These are phyloP conservation scores for Fusarium euwallaceae DNA, from an alignment of 2,329 filamentous ascomycete genomes.

Conservation along the genomic window DNA sequence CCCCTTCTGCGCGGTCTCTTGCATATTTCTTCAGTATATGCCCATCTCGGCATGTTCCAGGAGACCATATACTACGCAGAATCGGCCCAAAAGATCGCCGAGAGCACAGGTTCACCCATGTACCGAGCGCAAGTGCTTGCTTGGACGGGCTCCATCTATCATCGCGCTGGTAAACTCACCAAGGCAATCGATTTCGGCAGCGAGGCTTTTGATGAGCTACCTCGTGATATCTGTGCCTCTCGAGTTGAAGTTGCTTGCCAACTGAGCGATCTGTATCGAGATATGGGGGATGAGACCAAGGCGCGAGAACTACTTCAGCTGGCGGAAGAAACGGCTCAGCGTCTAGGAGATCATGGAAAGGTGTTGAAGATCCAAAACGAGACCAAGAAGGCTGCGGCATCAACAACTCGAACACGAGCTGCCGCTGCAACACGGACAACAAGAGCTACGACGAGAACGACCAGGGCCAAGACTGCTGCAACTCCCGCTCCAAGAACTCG, in stretches of 20 bases:
- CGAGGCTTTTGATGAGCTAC: slow-evolving; percentile 66
- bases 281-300: slow-evolving; percentile 59
- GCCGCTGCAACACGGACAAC: slow-evolving; percentile 44
- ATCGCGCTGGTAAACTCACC: slow-evolving; percentile 69
- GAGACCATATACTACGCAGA: slow-evolving; percentile 92
- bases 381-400: slow-evolving; percentile 27
- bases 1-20: slow-evolving; percentile 79
- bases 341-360: slow-evolving; percentile 47
- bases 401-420: slow-evolving; percentile 31
- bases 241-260: slow-evolving; percentile 64
- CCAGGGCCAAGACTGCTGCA: slow-evolving; percentile 39
- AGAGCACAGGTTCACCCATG: slow-evolving; percentile 73
- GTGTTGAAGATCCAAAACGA: slow-evolving; percentile 13
- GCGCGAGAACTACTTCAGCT: slow-evolving; percentile 60
- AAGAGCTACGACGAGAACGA: slow-evolving; percentile 43
- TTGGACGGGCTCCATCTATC: slow-evolving; percentile 68
- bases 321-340: slow-evolving; percentile 63
- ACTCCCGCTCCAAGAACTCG: slow-evolving; percentile 30
- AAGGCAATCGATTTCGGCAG: slow-evolving; percentile 69
- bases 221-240: slow-evolving; percentile 54
- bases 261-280: slow-evolving; percentile 68
- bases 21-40: slow-evolving; percentile 82
- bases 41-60: slow-evolving; percentile 86
- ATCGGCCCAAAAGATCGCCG: slow-evolving; percentile 82
- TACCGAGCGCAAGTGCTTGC: slow-evolving; percentile 67